A percentile compares a stretch with the other conserved stretches of the same genome.
These are phyloP conservation scores for Cystobasidium ongulense DNA, from an alignment of 768 basidiomycete genomes.

Conservation along the genomic window DNA sequence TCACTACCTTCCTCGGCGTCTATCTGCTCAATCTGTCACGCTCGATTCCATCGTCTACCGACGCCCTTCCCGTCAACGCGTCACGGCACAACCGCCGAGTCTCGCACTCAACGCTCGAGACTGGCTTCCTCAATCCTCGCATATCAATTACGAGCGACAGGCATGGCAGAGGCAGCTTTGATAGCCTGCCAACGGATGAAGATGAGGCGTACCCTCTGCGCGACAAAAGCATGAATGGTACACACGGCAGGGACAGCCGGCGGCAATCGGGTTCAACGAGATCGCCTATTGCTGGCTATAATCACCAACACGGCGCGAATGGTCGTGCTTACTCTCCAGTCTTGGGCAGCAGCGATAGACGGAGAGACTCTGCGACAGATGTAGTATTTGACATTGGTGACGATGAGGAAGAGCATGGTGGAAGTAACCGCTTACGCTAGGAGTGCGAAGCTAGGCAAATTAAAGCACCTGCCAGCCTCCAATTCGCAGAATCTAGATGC, in stretches of 20 bases:
- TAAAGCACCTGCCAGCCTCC: too few species aligned
- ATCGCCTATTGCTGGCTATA: slow-evolving; percentile 1
- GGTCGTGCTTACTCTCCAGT: not conserved
- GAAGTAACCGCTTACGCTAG: not conserved
- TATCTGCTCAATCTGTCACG: slow-evolving; percentile 57
- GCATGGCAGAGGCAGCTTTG: slow-evolving; percentile 20
- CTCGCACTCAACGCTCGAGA: slow-evolving; percentile 29
- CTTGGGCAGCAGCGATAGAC: not conserved
- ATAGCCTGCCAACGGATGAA: slow-evolving; percentile 6
- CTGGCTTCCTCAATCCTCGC: slow-evolving; percentile 26
- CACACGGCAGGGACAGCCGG: not conserved
- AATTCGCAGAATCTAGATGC: too few species aligned
- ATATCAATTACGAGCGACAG: slow-evolving; percentile 13
- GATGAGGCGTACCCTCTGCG: slow-evolving; percentile 22
- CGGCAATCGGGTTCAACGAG: not conserved
- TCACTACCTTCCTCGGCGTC: slow-evolving; percentile 93
- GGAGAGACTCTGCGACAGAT: not conserved
- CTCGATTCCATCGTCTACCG: slow-evolving; percentile 29
- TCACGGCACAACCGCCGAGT: slow-evolving; percentile 5
- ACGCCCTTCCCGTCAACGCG: slow-evolving; percentile 41
- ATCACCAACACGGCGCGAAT: slow-evolving; percentile 8
- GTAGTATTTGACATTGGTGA: slow-evolving; percentile 17
- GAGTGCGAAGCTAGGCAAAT: too few species aligned
- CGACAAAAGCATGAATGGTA: not conserved
- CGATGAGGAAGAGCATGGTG: not conserved